Evolutionary conservation across 192 early-diverging fungal genomes (phyloP), one percentile per base, ranked within the genome.

Genomic region (Gryganskiella cystojenkinii): DNA sequence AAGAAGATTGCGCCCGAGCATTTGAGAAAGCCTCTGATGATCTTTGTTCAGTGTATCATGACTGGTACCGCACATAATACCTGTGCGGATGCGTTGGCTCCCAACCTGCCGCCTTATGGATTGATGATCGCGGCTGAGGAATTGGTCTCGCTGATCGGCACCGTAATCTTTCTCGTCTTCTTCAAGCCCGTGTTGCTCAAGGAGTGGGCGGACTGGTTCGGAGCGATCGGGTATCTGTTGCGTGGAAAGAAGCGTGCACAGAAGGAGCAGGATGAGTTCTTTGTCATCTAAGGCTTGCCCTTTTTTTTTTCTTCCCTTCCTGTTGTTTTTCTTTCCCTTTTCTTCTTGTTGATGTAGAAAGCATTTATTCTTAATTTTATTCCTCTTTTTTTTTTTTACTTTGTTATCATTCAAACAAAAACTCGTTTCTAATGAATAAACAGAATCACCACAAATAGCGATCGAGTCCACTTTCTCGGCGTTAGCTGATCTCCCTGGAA

Each of bases 181-280:
- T 81, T 67, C 40, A 87, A 87, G 67, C n/a, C 56, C 22, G 60
- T 72, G 0, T 42, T 87, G 35, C 63, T 79, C 56, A 33, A 54
- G 2, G 86, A 87, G 59, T 85, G 84, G 84, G 74, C 70, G 13
- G 73, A 85, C 3, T 75, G 81, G 78, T 82, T 83, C 49, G 71
- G 70, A 7, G 70, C 81, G 31, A 20, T 80, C 3, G 61, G 82
- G 28, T 62, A 82, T 20, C 55, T 56, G 2, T 49, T 80, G 14
- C 56, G 59, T 46, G 67, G 62, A 15, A 82, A 67, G 56, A 70
- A 74, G 4, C 62, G 56, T 24, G 60, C 56, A 24, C 62, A 83
- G 64, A 83, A 82, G 56, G 61, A 71, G 34, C 78, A 83, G 44
- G 84, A 86, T 55, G 80, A 86, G 55, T 86, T 86, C 60, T 83